Conservation (phyloP, 805 yeast species). For the Ogataea trehalophila region DNA sequence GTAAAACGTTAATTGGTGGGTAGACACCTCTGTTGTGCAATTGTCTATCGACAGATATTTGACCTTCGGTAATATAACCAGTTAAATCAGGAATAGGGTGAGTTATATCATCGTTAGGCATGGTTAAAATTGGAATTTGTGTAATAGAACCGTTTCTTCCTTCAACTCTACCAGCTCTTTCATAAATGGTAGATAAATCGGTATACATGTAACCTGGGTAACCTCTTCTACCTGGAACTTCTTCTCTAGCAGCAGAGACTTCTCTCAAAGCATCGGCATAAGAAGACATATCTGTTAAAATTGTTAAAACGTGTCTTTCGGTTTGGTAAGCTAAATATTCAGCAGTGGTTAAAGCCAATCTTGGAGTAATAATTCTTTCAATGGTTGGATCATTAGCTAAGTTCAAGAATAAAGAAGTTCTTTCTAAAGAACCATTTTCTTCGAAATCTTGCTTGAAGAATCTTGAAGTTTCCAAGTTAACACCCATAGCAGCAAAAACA, state of each 20-base stretch:
- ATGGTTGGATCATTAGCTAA: conserved; percentile 99
- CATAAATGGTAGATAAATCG: conserved; percentile 97
- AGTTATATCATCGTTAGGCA: conserved; percentile 99
- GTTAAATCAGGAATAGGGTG: conserved; percentile 99
- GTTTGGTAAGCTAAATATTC: conserved; percentile 99
- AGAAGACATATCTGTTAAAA: conserved; percentile 99
- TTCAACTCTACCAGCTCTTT: conserved; percentile 99
- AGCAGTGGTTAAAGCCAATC: conserved; percentile 97
- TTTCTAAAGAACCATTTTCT: conserved; percentile 97
- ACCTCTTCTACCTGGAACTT: conserved; percentile 99
- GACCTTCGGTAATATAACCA: conserved; percentile 99
- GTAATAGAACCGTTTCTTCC: conserved; percentile 99
- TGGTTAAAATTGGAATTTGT: conserved; percentile 96
- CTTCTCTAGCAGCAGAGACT: conserved; percentile 99
- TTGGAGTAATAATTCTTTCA: conserved; percentile 98
- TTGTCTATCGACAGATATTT: conserved; percentile 95
- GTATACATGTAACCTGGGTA: conserved; percentile 99
- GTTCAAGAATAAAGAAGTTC: conserved; percentile 94
- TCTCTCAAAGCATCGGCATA: conserved; percentile 99
- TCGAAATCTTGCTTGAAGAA: conserved; percentile 99
- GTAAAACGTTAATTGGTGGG: conserved; percentile 98
- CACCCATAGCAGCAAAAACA: conserved; percentile 99
- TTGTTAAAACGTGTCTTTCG: conserved; percentile 97
- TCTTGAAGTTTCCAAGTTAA: conserved; percentile 95
- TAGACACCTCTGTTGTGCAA: conserved; percentile 93